A percentile compares a stretch with the other conserved stretches of the same genome.
phyloP scores from a whole-genome alignment of 2,329 filamentous ascomycete genomes.

The Aspergillus sclerotialis region DNA sequence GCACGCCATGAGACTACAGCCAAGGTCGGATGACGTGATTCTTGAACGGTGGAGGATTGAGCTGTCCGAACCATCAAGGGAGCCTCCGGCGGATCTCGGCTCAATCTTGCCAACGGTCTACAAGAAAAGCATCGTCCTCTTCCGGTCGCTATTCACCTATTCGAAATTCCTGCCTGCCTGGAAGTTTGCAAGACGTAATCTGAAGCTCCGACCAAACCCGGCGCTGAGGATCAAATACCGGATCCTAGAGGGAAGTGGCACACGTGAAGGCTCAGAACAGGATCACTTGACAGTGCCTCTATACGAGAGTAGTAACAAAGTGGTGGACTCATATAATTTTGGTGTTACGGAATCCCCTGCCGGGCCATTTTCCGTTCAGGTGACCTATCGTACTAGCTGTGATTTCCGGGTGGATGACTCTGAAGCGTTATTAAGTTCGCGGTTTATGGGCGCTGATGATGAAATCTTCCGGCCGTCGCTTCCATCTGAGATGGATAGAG shows the following conservation, averaged over 20 bases:
- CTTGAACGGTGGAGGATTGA: slow-evolving; percentile 89
- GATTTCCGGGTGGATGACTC: slow-evolving; percentile 88
- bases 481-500: slow-evolving; percentile 38
- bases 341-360: slow-evolving; percentile 79
- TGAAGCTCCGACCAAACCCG: slow-evolving; percentile 59
- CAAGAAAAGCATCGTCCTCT: slow-evolving; percentile 94
- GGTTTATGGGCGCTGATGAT: slow-evolving; percentile 87
- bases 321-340: slow-evolving; percentile 71
- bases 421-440: slow-evolving; percentile 82
- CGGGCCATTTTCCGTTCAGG: slow-evolving; percentile 72
- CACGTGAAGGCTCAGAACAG: slow-evolving; percentile 43
- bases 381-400: slow-evolving; percentile 81
- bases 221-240: slow-evolving; percentile 71
- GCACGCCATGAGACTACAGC: slow-evolving; percentile 36
- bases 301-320: slow-evolving; percentile 55
- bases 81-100: slow-evolving; percentile 50
- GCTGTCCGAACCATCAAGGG: slow-evolving; percentile 55
- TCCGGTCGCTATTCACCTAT: slow-evolving; percentile 78
- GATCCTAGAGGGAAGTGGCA: slow-evolving; percentile 56
- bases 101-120: slow-evolving; percentile 77
- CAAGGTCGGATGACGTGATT: slow-evolving; percentile 62
- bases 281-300: slow-evolving; percentile 69
- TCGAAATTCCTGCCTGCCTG: slow-evolving; percentile 77
- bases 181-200: slow-evolving; percentile 71
- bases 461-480: slow-evolving; percentile 77